These are phyloP conservation scores for Sinapis alba DNA, from an alignment of 441 rosid species.

Conservation along the genomic window DNA sequence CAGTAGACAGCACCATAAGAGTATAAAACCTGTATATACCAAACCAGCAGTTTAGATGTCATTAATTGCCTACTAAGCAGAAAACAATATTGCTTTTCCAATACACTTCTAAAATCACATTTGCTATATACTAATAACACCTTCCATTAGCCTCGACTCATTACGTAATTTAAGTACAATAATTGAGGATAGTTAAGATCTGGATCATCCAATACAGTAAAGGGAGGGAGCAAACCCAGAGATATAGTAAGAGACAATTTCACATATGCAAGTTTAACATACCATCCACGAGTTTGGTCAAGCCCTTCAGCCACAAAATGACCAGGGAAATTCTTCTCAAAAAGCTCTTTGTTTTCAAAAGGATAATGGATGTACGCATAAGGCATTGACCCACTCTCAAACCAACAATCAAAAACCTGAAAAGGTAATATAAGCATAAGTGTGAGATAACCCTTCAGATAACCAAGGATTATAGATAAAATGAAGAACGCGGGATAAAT, in stretches of 20 bases:
- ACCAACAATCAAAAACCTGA: slow-evolving; percentile 99
- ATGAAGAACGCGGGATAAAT: slow-evolving; percentile 7
- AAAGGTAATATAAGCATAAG: slow-evolving; percentile 24
- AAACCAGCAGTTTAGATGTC: slow-evolving; percentile 14
- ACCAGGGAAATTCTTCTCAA: slow-evolving; percentile 97
- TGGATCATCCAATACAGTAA: background rate
- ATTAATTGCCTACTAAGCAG: slow-evolving; percentile 7
- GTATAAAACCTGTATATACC: slow-evolving; percentile 60
- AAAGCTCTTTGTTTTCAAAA: slow-evolving; percentile 87
- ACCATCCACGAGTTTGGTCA: slow-evolving; percentile 99
- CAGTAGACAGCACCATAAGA: slow-evolving; percentile 97
- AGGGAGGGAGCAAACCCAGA: slow-evolving; percentile 1
- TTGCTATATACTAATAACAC: background rate
- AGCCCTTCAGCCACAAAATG: slow-evolving; percentile 98
- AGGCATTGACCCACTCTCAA: slow-evolving; percentile 99
- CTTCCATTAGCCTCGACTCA: background rate
- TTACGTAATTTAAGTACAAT: slow-evolving; percentile 1
- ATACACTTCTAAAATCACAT: slow-evolving; percentile 15
- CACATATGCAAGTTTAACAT: slow-evolving; percentile 28
- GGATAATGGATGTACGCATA: slow-evolving; percentile 98
- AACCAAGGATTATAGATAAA: slow-evolving; percentile 10
- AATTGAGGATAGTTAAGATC: background rate
- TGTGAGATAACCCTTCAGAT: slow-evolving; percentile 5
- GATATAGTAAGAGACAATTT: background rate
- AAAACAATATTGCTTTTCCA: background rate